These are phyloP conservation scores for Ambrosiella cleistominuta DNA, from an alignment of 2,329 filamentous ascomycete genomes.

Conservation along the genomic window DNA sequence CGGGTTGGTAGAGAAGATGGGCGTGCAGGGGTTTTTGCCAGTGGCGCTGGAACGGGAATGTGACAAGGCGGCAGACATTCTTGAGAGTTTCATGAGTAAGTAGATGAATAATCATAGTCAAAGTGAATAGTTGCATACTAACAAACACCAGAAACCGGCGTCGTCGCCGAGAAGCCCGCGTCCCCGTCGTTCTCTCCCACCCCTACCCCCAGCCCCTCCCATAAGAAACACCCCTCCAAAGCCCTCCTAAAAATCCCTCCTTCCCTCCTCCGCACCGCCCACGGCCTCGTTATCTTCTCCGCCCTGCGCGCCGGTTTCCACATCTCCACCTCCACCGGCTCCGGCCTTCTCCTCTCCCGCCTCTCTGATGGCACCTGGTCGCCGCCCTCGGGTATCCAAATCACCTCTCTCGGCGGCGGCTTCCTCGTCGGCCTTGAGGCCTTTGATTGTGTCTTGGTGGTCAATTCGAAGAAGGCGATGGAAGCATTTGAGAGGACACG, in stretches of 20 bases:
- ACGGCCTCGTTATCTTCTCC: conserved; percentile 56
- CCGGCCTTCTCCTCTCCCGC: conserved; percentile 45
- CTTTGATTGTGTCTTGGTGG: conserved; percentile 76
- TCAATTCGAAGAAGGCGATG: conserved; percentile 61
- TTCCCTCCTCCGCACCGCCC: conserved; percentile 45
- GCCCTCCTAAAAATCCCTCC: conserved; percentile 37
- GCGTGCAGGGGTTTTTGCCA: conserved; percentile 72
- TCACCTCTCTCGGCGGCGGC: conserved; percentile 63
- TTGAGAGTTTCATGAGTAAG: conserved; percentile 72
- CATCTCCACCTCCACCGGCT: conserved; percentile 48
- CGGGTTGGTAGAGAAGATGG: conserved; percentile 62
- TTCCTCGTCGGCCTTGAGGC: conserved; percentile 72
- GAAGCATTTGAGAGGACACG: conserved; percentile 60
- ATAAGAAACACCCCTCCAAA: conserved; percentile 15
- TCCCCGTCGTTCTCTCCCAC: neutral
- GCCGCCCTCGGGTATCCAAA: conserved; percentile 64
- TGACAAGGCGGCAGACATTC: conserved; percentile 73
- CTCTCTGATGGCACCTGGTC: conserved; percentile 54
- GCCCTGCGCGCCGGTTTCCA: conserved; percentile 50
- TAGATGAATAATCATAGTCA: conserved; percentile 14
- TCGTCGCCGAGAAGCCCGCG: conserved; percentile 32
- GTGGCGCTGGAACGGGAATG: conserved; percentile 74
- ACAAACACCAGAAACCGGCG: conserved; percentile 19
- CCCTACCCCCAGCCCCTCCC: neutral
- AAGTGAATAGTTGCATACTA: neutral